Evolutionary conservation across 1,139 yeast genomes (phyloP), one percentile per base, ranked within the genome.

Genomic region (Pichia norvegensis): DNA sequence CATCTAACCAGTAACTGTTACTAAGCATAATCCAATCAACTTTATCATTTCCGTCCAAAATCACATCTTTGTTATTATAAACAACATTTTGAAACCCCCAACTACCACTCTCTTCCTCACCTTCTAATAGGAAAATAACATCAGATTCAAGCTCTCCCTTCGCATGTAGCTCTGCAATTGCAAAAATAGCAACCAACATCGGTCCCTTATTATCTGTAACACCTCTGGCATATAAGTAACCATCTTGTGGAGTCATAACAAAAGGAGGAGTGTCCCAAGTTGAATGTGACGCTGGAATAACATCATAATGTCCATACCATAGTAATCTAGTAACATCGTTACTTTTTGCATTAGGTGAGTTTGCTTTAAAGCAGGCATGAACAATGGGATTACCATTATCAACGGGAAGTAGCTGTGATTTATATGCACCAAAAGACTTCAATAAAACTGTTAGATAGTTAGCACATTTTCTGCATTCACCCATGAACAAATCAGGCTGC

Each of bases 261-360:
- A 83, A 92, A 0, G 98, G 97, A 53, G 84, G 81, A 0, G 94
- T 77, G 5, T 70, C 63, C 97, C 97, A 92, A 42, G 75, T 77
- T n/a, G 46, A 44, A 20, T 65, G 60, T 4, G 77, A 77, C 0
- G 84, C 84, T 39, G 74, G 74, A 33, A 92, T 90, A 23, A 92
- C 97, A 65, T 92, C 98, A 62, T 92, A 92, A 68, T 92, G 98
- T 1, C 96, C 97, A 63, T 92, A 92, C 81, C 95, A 92, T 44
- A 90, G 62, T 4, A 88, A 72, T 47, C 82, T 67, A 9, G 61
- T 49, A 7, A 45, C 42, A 10, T 38, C 29, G 31, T 42, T 25
- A 9, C 36, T 23, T 31, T 42, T 19, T 2, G 22, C 10, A 29
- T 40, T 44, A 2, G 40, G 42, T 41, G 58, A 49, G 48, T 55